A percentile compares a stretch with the other conserved stretches of the same genome.
These are phyloP conservation scores for Mucor plumbeus DNA, from an alignment of 371 early-diverging fungal genomes.

Conservation along the genomic window DNA sequence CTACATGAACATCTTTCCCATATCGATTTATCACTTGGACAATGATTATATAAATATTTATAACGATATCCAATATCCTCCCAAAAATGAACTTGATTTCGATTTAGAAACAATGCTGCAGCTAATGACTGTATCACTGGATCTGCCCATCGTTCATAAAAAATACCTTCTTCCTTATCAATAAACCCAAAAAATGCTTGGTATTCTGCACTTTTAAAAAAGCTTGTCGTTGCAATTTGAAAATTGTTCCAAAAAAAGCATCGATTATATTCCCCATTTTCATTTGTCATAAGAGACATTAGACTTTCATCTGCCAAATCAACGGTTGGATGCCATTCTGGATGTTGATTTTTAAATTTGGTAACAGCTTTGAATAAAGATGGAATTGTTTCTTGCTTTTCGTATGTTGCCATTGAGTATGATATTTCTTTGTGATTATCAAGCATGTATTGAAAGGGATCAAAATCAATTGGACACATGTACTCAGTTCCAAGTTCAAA, in stretches of 20 bases:
- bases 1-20: constrained; percentile 40
- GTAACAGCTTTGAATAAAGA: constrained; percentile 70
- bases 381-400: constrained; percentile 74
- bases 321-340: constrained; percentile 26
- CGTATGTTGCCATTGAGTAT: constrained; percentile 68
- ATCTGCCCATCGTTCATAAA: constrained; percentile 78
- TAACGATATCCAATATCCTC: constrained; percentile 81
- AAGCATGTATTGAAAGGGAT: constrained; percentile 83
- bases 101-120: constrained; percentile 80
- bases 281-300: constrained; percentile 34
- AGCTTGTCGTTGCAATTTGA: constrained; percentile 40
- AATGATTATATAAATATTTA: constrained; percentile 33
- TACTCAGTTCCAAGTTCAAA: constrained; percentile 84
- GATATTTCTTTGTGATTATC: constrained; percentile 74
- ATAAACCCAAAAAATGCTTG: constrained; percentile 79
- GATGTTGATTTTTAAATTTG: constrained; percentile 55
- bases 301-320: constrained; percentile 24
- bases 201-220: constrained; percentile 62
- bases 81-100: constrained; percentile 87
- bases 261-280: constrained; percentile 55
- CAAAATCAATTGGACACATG: constrained; percentile 82
- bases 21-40: constrained; percentile 30
- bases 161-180: constrained; percentile 85
- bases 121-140: constrained; percentile 87
- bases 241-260: constrained; percentile 93